Percentiles rank a stretch among this genome's conserved stretches.
phyloP scores from a whole-genome alignment of 495 filamentous ascomycete genomes.

The Hypoxylon rickii region DNA sequence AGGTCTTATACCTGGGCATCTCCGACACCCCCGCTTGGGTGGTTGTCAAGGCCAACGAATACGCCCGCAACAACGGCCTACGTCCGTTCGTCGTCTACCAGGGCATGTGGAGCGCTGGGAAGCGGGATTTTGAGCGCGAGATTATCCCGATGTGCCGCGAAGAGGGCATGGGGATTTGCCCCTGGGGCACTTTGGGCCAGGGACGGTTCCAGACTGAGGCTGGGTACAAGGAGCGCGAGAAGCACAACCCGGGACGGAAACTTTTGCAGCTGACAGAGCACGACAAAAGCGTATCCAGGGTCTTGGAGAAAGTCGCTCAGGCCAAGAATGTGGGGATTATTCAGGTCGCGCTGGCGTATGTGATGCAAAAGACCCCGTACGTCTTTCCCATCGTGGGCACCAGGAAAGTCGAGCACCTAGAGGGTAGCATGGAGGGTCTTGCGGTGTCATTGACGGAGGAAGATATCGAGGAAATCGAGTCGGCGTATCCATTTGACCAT shows the following conservation, averaged over 20 bases:
- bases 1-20: constrained; percentile 73
- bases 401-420: constrained; percentile 63
- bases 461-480: constrained; percentile 69
- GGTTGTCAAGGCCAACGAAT: constrained; percentile 68
- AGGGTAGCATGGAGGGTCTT: constrained; percentile 70
- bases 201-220: constrained; percentile 66
- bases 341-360: constrained; percentile 72
- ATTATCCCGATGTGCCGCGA: constrained; percentile 67
- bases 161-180: constrained; percentile 72
- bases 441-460: constrained; percentile 57
- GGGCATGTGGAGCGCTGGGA: constrained; percentile 63
- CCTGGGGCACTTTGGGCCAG: constrained; percentile 65
- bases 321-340: constrained; percentile 56
- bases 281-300: constrained; percentile 57
- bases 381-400: constrained; percentile 77
- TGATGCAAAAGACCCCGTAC: constrained; percentile 72
- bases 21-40: constrained; percentile 74
- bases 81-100: constrained; percentile 70
- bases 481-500: constrained; percentile 61
- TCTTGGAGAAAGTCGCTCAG: constrained; percentile 63
- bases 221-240: constrained; percentile 46
- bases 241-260: constrained; percentile 28
- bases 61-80: constrained; percentile 66
- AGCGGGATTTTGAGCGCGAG: constrained; percentile 70
- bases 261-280: constrained; percentile 22